These are phyloP conservation scores for Knufia fluminis DNA, from an alignment of 2,329 filamentous ascomycete species.

Conservation along the genomic window DNA sequence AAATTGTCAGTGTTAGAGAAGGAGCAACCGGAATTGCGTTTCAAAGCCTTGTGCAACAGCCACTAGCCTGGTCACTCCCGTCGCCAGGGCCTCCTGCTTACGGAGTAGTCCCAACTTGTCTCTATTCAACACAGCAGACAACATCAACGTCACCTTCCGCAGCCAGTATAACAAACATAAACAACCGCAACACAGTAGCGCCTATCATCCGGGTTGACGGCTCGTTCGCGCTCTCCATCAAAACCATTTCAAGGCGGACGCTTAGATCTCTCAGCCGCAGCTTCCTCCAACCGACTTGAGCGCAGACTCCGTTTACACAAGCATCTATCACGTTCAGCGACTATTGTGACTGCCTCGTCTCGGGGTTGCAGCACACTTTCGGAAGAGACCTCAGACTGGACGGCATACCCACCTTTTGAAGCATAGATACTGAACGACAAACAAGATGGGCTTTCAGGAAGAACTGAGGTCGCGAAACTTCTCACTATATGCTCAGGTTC, in stretches of 20 bases:
- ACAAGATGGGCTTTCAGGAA: slow-evolving; percentile 50
- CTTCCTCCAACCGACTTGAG: neutral
- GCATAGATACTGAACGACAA: neutral
- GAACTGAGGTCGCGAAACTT: slow-evolving; percentile 59
- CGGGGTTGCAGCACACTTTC: too few relatives aligned
- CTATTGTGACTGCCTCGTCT: too few relatives aligned
- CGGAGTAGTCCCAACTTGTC: too few relatives aligned
- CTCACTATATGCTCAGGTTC: slow-evolving; percentile 37
- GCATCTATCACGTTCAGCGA: too few relatives aligned
- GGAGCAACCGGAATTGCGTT: neutral
- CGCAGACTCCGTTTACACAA: neutral
- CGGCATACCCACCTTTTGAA: neutral
- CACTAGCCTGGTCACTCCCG: neutral
- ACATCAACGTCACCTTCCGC: neutral
- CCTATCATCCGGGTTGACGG: too few relatives aligned
- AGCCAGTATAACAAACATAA: too few relatives aligned
- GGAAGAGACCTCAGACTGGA: neutral
- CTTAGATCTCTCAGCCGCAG: neutral
- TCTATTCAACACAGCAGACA: neutral
- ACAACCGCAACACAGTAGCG: too few relatives aligned
- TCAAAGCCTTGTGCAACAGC: neutral
- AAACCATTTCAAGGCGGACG: too few relatives aligned
- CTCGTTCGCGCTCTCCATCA: too few relatives aligned
- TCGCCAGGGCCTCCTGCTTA: too few relatives aligned
- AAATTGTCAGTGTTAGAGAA: too few relatives aligned